Percentiles rank a stretch among this genome's conserved stretches.
These are phyloP conservation scores for Colletotrichum cordylinicola DNA, from an alignment of 2,329 filamentous ascomycete species.

Conservation along the genomic window DNA sequence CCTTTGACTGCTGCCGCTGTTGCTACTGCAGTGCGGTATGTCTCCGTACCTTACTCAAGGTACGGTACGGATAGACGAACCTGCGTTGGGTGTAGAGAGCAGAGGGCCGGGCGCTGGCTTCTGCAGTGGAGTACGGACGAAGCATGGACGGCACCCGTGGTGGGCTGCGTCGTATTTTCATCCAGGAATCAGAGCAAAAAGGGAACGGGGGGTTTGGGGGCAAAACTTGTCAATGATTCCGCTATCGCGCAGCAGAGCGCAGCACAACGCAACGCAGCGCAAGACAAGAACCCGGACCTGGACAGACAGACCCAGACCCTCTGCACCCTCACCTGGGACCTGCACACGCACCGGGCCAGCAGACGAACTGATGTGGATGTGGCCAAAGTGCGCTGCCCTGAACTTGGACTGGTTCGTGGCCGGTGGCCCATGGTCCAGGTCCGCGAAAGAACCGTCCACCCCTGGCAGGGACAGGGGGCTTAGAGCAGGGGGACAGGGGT, in stretches of 20 bases:
- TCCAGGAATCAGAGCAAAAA: neutral
- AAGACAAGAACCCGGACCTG: neutral
- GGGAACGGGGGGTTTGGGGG: neutral
- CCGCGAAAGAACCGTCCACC: neutral
- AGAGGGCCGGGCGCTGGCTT: slow-evolving; percentile 8
- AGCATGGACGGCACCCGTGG: neutral
- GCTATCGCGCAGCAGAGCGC: neutral
- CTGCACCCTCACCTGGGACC: neutral
- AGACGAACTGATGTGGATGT: neutral
- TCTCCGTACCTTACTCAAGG: neutral
- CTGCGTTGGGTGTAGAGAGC: neutral
- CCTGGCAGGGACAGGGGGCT: slow-evolving; percentile 8
- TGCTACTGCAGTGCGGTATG: neutral
- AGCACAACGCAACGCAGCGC: neutral
- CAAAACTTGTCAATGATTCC: neutral
- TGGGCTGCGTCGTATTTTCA: neutral
- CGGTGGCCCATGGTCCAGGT: neutral
- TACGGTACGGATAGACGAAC: neutral
- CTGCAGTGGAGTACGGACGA: slow-evolving; percentile 3
- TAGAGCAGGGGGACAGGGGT: neutral
- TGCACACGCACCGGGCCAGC: neutral
- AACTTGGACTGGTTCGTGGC: slow-evolving; percentile 14
- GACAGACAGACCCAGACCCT: neutral
- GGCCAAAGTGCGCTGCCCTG: neutral
- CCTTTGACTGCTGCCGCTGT: neutral